A percentile compares a stretch with the other conserved stretches of the same genome.
Conservation (phyloP, 164 flowering plant species). For the Vitis rupestris region DNA sequence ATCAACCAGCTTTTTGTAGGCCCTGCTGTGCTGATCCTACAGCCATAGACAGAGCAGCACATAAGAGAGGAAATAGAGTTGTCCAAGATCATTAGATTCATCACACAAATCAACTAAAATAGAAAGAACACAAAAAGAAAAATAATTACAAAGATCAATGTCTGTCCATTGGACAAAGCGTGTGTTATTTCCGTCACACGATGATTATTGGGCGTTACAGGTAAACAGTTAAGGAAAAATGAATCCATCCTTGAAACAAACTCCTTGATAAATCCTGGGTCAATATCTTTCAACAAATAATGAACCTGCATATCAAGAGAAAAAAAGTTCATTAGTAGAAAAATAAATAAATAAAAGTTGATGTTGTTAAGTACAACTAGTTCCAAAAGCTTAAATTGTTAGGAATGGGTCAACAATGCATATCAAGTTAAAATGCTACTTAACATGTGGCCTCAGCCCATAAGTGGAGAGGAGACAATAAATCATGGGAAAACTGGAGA, state of each 20-base stretch:
- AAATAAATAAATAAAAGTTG: no score
- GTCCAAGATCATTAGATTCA: background rate
- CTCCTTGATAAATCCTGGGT: constrained; percentile 34
- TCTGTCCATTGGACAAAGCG: constrained; percentile 41
- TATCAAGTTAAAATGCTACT: no score
- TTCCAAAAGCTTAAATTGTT: no score
- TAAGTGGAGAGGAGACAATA: no score
- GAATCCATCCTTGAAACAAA: constrained; percentile 34
- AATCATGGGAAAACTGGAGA: no score
- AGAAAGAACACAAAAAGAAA: constrained; percentile 3
- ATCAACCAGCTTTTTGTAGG: constrained; percentile 58
- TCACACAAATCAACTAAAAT: background rate
- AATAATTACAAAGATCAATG: constrained; percentile 60
- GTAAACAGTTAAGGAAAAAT: constrained; percentile 54
- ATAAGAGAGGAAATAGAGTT: constrained; percentile 1
- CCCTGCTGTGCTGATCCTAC: constrained; percentile 79
- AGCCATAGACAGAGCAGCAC: constrained; percentile 11
- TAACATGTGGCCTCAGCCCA: no score
- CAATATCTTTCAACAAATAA: constrained; percentile 50
- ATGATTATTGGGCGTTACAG: constrained; percentile 77
- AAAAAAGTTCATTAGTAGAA: no score
- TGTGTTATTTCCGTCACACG: constrained; percentile 64
- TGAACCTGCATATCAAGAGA: constrained; percentile 43
- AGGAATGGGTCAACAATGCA: no score
- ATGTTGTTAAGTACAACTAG: no score